phyloP scores from a whole-genome alignment of 306 rosid species.

The Begonia loranthoides region DNA sequence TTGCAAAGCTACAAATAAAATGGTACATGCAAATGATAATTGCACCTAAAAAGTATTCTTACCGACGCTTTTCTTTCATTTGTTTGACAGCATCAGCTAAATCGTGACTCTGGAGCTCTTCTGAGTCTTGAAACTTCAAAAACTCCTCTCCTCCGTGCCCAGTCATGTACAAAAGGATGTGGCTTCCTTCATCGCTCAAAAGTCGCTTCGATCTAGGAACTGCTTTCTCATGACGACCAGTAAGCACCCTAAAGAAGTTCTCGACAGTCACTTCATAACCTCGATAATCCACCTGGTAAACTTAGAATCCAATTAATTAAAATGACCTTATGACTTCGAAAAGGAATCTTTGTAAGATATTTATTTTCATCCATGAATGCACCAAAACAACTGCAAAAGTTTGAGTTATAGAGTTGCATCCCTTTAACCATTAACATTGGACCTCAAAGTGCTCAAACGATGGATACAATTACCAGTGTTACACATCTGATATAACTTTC shows the following conservation, averaged over 20 bases:
- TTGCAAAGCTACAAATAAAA: not conserved
- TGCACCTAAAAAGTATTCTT: constrained; percentile 5
- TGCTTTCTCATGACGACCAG: constrained; percentile 81
- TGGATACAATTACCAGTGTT: too few relatives aligned
- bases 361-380: too few relatives aligned
- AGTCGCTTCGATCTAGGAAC: constrained; percentile 96
- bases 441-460: too few relatives aligned
- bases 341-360: too few relatives aligned
- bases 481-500: too few relatives aligned
- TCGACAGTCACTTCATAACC: constrained; percentile 95
- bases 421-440: too few relatives aligned
- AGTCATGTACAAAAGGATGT: constrained; percentile 88
- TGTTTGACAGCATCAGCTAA: constrained; percentile 96
- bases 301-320: too few relatives aligned
- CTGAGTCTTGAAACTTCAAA: constrained; percentile 92
- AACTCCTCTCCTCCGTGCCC: constrained; percentile 99
- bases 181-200: constrained; percentile 97
- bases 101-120: constrained; percentile 98
- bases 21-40: not conserved
- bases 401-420: too few relatives aligned
- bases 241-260: constrained; percentile 68
- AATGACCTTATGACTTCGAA: too few relatives aligned
- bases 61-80: constrained; percentile 95
- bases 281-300: constrained; percentile 82
- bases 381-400: too few relatives aligned